These are phyloP conservation scores for Boletus reticuloceps DNA, from an alignment of 768 basidiomycete species.

Conservation along the genomic window DNA sequence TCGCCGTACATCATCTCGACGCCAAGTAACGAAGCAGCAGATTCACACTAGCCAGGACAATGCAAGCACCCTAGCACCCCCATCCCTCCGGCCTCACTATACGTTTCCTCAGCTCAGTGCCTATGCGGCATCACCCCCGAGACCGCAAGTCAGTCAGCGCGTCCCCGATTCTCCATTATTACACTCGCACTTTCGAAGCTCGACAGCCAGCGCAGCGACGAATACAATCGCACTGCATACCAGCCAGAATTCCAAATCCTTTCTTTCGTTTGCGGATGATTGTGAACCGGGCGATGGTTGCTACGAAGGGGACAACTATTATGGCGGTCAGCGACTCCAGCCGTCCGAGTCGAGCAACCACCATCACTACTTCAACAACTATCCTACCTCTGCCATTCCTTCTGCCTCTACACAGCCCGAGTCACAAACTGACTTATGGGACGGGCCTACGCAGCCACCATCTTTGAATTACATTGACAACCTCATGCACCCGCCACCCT, in stretches of 20 bases:
- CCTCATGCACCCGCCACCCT: conserved; percentile 13
- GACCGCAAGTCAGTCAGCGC: conserved; percentile 1
- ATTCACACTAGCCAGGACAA: background rate
- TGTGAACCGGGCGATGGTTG: conserved; percentile 32
- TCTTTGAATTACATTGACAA: conserved; percentile 5
- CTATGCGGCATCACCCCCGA: conserved; percentile 8
- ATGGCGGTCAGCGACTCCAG: conserved; percentile 8
- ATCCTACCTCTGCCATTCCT: background rate
- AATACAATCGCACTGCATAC: conserved; percentile 9
- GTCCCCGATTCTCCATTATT: conserved; percentile 46
- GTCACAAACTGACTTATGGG: conserved; percentile 15
- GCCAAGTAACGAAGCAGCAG: conserved; percentile 15
- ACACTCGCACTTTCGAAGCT: conserved; percentile 46
- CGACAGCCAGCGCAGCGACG: conserved; percentile 37
- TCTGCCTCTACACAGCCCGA: background rate
- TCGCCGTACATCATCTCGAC: conserved; percentile 49
- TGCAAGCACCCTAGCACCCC: background rate
- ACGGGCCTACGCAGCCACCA: conserved; percentile 2
- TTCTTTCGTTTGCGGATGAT: conserved; percentile 30
- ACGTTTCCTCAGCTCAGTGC: background rate
- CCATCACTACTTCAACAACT: background rate
- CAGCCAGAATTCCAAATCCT: conserved; percentile 23
- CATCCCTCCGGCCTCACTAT: conserved; percentile 11
- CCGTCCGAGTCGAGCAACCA: background rate
- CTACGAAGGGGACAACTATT: conserved; percentile 45